phyloP scores from a whole-genome alignment of 305 asterid species.

The Fraxinus latifolia region DNA sequence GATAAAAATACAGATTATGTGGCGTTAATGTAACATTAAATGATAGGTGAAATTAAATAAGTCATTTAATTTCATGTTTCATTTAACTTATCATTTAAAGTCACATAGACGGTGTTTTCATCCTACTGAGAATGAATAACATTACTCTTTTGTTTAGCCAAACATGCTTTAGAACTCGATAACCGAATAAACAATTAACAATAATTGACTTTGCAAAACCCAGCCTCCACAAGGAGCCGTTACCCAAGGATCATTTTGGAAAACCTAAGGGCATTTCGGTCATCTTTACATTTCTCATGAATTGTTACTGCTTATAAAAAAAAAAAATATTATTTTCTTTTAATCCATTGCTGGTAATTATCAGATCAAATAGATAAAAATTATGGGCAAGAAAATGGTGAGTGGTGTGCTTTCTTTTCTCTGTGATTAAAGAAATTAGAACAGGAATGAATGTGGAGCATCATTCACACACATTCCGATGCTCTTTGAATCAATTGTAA shows the following conservation, averaged over 20 bases:
- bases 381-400: slow-evolving; percentile 7
- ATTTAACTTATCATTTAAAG: no score
- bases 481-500: slow-evolving; percentile 27
- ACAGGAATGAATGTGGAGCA: slow-evolving; percentile 23
- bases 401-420: not conserved
- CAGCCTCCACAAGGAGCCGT: slow-evolving; percentile 28
- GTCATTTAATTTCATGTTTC: no score
- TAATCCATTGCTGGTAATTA: not conserved
- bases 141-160: not conserved
- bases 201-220: not conserved
- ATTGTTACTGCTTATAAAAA: no score
- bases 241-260: not conserved
- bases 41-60: no score
- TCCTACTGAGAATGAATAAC: no score
- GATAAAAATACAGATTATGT: no score
- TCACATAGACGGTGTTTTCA: no score
- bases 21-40: no score
- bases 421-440: slow-evolving; percentile 12
- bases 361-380: not conserved
- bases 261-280: slow-evolving; percentile 28
- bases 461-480: slow-evolving; percentile 40
- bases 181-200: no score
- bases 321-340: not conserved
- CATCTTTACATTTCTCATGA: slow-evolving; percentile 17
- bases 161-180: not conserved